Conservation (phyloP, 2,329 filamentous ascomycete species). For the Phialophora expanda region DNA sequence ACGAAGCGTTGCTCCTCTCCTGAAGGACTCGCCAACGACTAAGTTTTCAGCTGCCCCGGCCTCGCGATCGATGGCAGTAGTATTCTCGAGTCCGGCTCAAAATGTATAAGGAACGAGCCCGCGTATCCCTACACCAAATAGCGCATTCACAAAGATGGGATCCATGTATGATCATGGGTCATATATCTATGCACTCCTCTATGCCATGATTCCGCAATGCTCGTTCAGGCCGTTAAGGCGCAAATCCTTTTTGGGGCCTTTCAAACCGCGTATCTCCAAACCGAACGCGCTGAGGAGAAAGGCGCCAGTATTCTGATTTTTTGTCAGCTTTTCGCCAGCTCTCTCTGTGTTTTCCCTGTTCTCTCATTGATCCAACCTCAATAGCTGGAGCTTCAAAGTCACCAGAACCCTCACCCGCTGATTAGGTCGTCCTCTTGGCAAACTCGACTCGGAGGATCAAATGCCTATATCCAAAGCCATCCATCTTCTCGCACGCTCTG, state of each 20-base stretch:
- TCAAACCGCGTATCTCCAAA: neutral
- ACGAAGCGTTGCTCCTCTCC: neutral
- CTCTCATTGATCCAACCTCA: neutral
- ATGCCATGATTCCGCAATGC: neutral
- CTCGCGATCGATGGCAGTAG: neutral
- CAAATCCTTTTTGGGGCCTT: neutral
- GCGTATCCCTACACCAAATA: neutral
- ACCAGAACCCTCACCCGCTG: neutral
- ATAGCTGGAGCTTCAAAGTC: neutral
- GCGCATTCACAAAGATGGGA: neutral
- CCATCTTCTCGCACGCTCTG: conserved; percentile 95
- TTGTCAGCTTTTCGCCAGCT: neutral
- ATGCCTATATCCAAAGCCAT: conserved; percentile 72
- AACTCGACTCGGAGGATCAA: conserved; percentile 60
- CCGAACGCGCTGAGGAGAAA: neutral
- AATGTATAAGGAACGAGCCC: neutral
- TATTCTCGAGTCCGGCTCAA: neutral
- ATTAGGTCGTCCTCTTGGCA: conserved; percentile 50
- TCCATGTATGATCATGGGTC: neutral
- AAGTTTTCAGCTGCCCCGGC: neutral
- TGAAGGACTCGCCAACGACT: neutral
- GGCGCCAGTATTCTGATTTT: neutral
- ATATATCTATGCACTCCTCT: conserved; percentile 1
- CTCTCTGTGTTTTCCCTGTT: neutral
- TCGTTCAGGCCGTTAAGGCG: neutral